A percentile compares a stretch with the other conserved stretches of the same genome.
phyloP scores from a whole-genome alignment of 1,284 basidiomycete species.

The Moniliella sp. region DNA sequence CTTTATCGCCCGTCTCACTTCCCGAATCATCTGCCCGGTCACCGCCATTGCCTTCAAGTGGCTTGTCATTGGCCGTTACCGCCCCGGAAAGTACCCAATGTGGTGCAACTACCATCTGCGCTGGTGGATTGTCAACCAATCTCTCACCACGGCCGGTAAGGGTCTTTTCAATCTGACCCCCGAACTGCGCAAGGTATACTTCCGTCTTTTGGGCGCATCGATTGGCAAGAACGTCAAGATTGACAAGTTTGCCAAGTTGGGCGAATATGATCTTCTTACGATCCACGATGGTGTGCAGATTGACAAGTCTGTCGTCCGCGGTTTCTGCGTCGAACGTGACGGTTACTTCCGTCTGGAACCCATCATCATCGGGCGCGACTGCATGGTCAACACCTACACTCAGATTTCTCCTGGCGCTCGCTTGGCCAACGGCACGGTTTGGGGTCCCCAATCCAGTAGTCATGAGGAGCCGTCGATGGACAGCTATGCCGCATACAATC shows the following conservation, averaged over 20 bases:
- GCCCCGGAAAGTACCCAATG: constrained; percentile 32
- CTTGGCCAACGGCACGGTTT: constrained; percentile 30
- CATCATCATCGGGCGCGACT: constrained; percentile 31
- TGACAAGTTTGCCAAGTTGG: constrained; percentile 22
- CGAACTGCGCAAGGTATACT: constrained; percentile 23
- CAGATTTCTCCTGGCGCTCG: constrained; percentile 32
- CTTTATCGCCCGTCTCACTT: constrained; percentile 25
- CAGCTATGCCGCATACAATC: constrained; percentile 30
- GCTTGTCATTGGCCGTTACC: constrained; percentile 30
- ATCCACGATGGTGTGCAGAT: constrained; percentile 30
- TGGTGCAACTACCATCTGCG: constrained; percentile 34
- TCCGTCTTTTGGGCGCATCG: constrained; percentile 29
- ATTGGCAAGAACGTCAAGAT: constrained; percentile 29
- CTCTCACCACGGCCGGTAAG: constrained; percentile 27
- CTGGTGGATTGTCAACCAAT: constrained; percentile 34
- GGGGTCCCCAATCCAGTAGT: constrained; percentile 31
- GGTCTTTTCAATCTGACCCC: constrained; percentile 29
- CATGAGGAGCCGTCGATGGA: constrained; percentile 31
- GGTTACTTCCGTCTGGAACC: constrained; percentile 33
- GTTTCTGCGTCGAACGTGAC: constrained; percentile 32
- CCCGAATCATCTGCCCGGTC: constrained; percentile 31
- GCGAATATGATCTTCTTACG: constrained; percentile 30
- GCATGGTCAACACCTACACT: constrained; percentile 32
- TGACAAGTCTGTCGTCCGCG: constrained; percentile 30
- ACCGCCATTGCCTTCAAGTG: constrained; percentile 34